Percentiles rank a stretch among this genome's conserved stretches.
These are phyloP conservation scores for Pythium vanterpoolii DNA, from an alignment of 352 stramenopile genomes.

Conservation along the genomic window DNA sequence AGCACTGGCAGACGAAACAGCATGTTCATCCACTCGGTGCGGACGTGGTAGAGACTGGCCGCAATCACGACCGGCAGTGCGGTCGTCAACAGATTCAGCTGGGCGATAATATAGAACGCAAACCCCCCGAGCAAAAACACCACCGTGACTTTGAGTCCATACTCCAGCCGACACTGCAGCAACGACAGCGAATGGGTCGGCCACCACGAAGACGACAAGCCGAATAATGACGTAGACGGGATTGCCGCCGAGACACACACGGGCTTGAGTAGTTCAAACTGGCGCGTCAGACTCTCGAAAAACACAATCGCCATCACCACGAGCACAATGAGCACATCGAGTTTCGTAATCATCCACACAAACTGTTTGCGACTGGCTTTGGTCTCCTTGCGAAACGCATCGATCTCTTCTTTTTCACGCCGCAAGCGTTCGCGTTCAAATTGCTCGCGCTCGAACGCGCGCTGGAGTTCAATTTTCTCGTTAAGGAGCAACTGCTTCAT, in stretches of 20 bases:
- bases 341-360: constrained; percentile 64
- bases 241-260: constrained; percentile 25
- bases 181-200: constrained; percentile 53
- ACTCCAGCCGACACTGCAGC: constrained; percentile 65
- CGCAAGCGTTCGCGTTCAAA: constrained; percentile 41
- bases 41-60: constrained; percentile 54
- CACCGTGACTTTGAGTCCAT: constrained; percentile 57
- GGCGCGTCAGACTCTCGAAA: constrained; percentile 55
- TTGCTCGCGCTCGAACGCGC: constrained; percentile 42
- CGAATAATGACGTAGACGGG: constrained; percentile 30
- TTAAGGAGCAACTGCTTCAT: constrained; percentile 59
- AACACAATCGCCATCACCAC: constrained; percentile 76
- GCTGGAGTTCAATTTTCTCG: constrained; percentile 61
- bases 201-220: constrained; percentile 41
- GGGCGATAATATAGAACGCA: constrained; percentile 52
- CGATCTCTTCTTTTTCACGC: constrained; percentile 27
- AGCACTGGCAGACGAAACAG: constrained; percentile 62
- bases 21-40: constrained; percentile 82
- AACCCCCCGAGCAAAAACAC: constrained; percentile 42
- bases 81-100: constrained; percentile 61
- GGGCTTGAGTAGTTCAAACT: constrained; percentile 58
- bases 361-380: constrained; percentile 37
- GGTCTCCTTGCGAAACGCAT: constrained; percentile 34
- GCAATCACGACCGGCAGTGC: constrained; percentile 47
- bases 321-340: constrained; percentile 67